Conservation (phyloP, 768 basidiomycete genomes). For the Lactarius tabidus region DNA sequence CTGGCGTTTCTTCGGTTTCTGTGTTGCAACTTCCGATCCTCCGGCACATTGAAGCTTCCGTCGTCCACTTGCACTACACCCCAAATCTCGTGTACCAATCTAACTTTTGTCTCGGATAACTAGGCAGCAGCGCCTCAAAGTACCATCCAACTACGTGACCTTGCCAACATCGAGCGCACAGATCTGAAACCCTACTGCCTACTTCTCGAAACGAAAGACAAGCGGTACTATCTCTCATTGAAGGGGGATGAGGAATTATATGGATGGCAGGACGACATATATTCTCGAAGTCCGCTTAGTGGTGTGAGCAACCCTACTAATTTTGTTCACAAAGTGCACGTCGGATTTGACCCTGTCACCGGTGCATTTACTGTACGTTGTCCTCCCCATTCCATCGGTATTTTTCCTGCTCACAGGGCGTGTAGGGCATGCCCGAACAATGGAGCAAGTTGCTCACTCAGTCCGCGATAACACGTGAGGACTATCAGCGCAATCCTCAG, state of each 20-base stretch:
- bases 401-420: constrained; percentile 1
- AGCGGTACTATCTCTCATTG: constrained; percentile 72
- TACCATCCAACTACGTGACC: constrained; percentile 65
- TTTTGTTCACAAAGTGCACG: constrained; percentile 98
- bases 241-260: constrained; percentile 98
- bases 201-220: constrained; percentile 79
- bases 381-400: neutral
- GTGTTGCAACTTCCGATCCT: neutral
- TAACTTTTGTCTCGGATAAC: constrained; percentile 1
- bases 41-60: neutral
- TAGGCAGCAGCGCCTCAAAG: constrained; percentile 56
- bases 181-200: constrained; percentile 96
- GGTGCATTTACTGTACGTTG: constrained; percentile 89
- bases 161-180: constrained; percentile 84
- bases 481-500: constrained; percentile 95
- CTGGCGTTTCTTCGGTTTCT: neutral
- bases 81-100: neutral
- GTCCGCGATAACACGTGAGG: constrained; percentile 95
- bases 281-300: constrained; percentile 86
- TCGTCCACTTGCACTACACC: neutral
- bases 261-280: constrained; percentile 96
- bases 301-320: constrained; percentile 94
- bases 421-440: constrained; percentile 91
- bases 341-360: constrained; percentile 90
- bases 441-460: constrained; percentile 97